Conservation (phyloP, 1,284 basidiomycete species). For the Papiliotrema terrestris region DNA sequence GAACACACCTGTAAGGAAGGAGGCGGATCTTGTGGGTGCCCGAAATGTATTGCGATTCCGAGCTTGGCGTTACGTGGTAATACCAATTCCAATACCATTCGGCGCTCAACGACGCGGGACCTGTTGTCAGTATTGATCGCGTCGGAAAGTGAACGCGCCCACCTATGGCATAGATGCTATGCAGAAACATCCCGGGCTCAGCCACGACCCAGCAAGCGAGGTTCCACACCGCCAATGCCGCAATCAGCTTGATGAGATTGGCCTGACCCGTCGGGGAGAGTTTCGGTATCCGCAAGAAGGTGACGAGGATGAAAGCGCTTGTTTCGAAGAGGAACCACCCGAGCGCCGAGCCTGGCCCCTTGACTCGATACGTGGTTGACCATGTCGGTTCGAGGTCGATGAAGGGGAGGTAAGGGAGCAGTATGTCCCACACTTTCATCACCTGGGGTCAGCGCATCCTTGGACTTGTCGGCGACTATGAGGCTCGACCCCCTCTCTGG, state of each 20-base stretch:
- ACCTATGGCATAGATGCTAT: conserved; percentile 34
- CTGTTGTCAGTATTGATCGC: too few relatives aligned
- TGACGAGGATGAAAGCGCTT: conserved; percentile 15
- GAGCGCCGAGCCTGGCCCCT: conserved; percentile 23
- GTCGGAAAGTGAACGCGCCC: too few relatives aligned
- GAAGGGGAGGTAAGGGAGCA: conserved; percentile 33
- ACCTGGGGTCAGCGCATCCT: conserved; percentile 15
- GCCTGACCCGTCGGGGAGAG: conserved; percentile 25
- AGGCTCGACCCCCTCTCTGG: too few relatives aligned
- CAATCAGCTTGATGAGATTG: too few relatives aligned
- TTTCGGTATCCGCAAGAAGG: conserved; percentile 36
- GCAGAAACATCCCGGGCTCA: conserved; percentile 32
- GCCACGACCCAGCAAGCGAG: conserved; percentile 35
- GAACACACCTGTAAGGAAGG: conserved; percentile 34
- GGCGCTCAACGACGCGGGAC: conserved; percentile 23
- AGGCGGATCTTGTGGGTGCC: conserved; percentile 43
- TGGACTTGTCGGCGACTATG: background rate
- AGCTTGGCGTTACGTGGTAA: conserved; percentile 12
- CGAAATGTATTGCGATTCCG: conserved; percentile 33
- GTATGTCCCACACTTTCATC: conserved; percentile 45
- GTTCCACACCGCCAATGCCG: conserved; percentile 23
- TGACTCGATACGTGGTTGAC: conserved; percentile 26
- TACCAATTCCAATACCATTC: conserved; percentile 27
- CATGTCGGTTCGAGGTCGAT: conserved; percentile 32
- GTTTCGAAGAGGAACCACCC: conserved; percentile 34